These are phyloP conservation scores for Aspergillus sp. DNA, from an alignment of 2,329 filamentous ascomycete genomes.

Conservation along the genomic window DNA sequence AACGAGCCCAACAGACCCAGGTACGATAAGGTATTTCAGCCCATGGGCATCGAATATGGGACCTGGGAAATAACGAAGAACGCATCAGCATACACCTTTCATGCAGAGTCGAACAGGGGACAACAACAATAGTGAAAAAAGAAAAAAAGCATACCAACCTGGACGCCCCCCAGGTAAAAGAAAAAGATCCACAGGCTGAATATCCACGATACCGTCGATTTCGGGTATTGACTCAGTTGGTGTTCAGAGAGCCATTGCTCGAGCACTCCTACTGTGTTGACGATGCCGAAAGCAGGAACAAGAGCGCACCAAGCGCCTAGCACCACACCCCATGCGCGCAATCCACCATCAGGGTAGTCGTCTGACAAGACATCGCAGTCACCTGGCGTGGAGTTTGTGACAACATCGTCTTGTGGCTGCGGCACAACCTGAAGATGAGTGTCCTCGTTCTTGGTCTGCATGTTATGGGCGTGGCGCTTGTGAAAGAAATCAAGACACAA, in stretches of 20 bases:
- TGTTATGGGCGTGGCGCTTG: not conserved
- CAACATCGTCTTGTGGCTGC: not conserved
- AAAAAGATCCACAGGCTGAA: slow-evolving; percentile 27
- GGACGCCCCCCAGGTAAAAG: slow-evolving; percentile 24
- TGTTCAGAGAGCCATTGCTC: slow-evolving; percentile 23
- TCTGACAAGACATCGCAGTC: not conserved
- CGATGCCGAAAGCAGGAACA: slow-evolving; percentile 27
- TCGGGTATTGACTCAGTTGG: slow-evolving; percentile 22
- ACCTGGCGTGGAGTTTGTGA: not conserved
- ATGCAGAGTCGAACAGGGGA: not conserved
- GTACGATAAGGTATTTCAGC: slow-evolving; percentile 18
- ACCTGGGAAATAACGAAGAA: slow-evolving; percentile 8
- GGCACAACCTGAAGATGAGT: not conserved
- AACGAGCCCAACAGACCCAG: slow-evolving; percentile 18
- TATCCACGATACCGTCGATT: slow-evolving; percentile 28
- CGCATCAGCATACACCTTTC: not conserved
- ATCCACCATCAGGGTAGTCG: slow-evolving; percentile 28
- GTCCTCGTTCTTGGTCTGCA: not conserved
- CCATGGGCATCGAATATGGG: slow-evolving; percentile 28
- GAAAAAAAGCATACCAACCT: slow-evolving; percentile 16
- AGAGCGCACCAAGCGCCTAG: slow-evolving; percentile 30
- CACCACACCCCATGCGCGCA: slow-evolving; percentile 32
- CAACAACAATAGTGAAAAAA: not conserved
- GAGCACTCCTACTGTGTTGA: slow-evolving; percentile 26
- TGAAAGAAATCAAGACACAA: not conserved